Percentiles rank a stretch among this genome's conserved stretches.
These are phyloP conservation scores for Knufia petricola DNA, from an alignment of 2,329 filamentous ascomycete species.

Conservation along the genomic window DNA sequence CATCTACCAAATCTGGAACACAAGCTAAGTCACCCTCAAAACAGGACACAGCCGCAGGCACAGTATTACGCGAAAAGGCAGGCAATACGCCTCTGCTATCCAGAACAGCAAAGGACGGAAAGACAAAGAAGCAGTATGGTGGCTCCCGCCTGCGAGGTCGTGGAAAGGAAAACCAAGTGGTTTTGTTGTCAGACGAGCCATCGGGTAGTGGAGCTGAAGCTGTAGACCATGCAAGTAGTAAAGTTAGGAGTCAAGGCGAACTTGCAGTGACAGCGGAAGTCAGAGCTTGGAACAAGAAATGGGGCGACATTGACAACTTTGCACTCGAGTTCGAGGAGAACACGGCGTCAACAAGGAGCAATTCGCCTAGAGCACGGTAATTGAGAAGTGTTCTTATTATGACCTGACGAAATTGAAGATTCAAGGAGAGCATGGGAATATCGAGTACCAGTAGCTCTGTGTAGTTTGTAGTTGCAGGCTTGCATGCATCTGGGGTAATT, in stretches of 20 bases:
- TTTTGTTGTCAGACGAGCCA: slow-evolving; percentile 5
- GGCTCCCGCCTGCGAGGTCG: slow-evolving; percentile 13
- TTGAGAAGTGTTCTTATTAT: not conserved
- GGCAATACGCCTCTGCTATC: not conserved
- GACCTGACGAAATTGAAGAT: not conserved
- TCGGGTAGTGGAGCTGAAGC: not conserved
- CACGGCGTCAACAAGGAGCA: slow-evolving; percentile 6
- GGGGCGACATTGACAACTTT: slow-evolving; percentile 23
- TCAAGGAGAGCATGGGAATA: not conserved
- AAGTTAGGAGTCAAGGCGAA: not conserved
- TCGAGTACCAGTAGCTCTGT: not conserved
- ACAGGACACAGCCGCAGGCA: slow-evolving; percentile 11
- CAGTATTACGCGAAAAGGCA: slow-evolving; percentile 2
- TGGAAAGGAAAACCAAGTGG: slow-evolving; percentile 61
- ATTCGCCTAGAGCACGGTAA: slow-evolving; percentile 7
- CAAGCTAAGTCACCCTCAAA: slow-evolving; percentile 22
- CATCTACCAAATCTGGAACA: slow-evolving; percentile 13
- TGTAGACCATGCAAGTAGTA: not conserved
- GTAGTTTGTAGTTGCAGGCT: not conserved
- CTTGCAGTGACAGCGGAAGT: not conserved
- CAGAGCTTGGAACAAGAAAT: slow-evolving; percentile 14
- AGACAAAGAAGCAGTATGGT: slow-evolving; percentile 20
- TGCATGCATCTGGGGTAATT: too few relatives aligned
- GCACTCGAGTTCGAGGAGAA: slow-evolving; percentile 23
- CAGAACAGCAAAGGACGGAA: slow-evolving; percentile 2